phyloP scores from a whole-genome alignment of 1,284 basidiomycete genomes.

The Hemileia vastatrix region DNA sequence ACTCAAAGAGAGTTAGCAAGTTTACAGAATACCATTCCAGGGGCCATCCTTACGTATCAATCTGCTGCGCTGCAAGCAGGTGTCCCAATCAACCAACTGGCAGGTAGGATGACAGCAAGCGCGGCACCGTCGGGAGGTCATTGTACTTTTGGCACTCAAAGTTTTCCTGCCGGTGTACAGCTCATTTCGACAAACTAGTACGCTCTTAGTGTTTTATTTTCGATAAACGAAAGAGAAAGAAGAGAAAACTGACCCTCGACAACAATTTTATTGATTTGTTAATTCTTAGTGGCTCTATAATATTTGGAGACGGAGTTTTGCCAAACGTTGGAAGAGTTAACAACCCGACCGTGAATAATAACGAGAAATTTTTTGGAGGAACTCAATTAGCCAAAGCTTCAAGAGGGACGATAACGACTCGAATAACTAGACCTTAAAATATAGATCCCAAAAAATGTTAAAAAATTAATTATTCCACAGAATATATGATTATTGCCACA shows the following conservation, averaged over 20 bases:
- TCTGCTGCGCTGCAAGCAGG: background rate
- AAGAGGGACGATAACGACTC: background rate
- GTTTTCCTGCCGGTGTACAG: conserved; percentile 15
- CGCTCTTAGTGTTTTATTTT: background rate
- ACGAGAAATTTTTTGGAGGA: conserved; percentile 7
- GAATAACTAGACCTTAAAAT: background rate
- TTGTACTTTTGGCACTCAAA: conserved; percentile 16
- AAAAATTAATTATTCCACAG: no score
- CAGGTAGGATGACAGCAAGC: conserved; percentile 10
- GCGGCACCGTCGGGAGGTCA: conserved; percentile 9
- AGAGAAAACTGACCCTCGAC: background rate
- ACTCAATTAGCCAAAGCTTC: background rate
- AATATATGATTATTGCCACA: no score
- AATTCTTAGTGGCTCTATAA: background rate
- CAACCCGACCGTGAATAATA: conserved; percentile 6
- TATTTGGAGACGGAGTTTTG: conserved; percentile 8
- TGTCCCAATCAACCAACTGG: background rate
- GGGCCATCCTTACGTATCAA: conserved; percentile 8
- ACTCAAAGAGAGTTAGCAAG: background rate
- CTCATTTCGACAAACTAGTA: conserved; percentile 17
- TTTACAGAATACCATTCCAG: conserved; percentile 10
- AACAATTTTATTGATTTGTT: background rate
- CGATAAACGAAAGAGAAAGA: background rate
- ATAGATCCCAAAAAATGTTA: no score
- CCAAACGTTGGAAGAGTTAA: conserved; percentile 13